Conservation (phyloP, 192 early-diverging fungal genomes). For the Kappamyces sp. region DNA sequence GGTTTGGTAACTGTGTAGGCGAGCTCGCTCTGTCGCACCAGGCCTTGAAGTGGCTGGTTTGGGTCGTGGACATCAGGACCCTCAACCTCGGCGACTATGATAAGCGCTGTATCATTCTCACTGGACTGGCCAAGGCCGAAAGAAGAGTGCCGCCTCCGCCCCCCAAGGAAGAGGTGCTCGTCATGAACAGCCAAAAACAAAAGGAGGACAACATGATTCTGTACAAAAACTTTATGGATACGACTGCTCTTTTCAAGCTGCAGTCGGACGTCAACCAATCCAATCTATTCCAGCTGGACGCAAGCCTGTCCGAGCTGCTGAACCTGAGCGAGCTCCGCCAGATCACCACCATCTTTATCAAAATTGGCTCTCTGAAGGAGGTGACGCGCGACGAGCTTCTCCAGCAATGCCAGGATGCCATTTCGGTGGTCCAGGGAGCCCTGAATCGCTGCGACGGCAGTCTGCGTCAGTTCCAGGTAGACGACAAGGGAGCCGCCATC, state of each 20-base stretch:
- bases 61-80: constrained; percentile 32
- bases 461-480: constrained; percentile 48
- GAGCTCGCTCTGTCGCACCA: constrained; percentile 46
- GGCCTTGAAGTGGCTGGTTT: constrained; percentile 34
- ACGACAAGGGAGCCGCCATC: constrained; percentile 51
- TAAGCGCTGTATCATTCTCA: constrained; percentile 43
- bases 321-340: constrained; percentile 41
- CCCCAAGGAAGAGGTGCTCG: constrained; percentile 19
- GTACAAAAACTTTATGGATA: constrained; percentile 44
- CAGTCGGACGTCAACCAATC: constrained; percentile 48
- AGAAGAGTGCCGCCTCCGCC: constrained; percentile 25
- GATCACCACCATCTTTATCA: constrained; percentile 49
- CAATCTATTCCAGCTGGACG: constrained; percentile 32
- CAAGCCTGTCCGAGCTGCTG: constrained; percentile 35
- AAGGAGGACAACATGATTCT: constrained; percentile 31
- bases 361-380: constrained; percentile 35
- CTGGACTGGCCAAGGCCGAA: constrained; percentile 21
- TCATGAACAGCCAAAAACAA: constrained; percentile 15
- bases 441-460: constrained; percentile 37
- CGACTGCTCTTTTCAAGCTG: constrained; percentile 47
- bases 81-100: constrained; percentile 40
- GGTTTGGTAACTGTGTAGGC: constrained; percentile 24
- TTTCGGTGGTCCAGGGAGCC: constrained; percentile 36
- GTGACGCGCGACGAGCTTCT: constrained; percentile 29
- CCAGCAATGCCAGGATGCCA: constrained; percentile 36